Evolutionary conservation across 768 basidiomycete genomes (phyloP).

Genomic region (Lactarius tabidus): DNA sequence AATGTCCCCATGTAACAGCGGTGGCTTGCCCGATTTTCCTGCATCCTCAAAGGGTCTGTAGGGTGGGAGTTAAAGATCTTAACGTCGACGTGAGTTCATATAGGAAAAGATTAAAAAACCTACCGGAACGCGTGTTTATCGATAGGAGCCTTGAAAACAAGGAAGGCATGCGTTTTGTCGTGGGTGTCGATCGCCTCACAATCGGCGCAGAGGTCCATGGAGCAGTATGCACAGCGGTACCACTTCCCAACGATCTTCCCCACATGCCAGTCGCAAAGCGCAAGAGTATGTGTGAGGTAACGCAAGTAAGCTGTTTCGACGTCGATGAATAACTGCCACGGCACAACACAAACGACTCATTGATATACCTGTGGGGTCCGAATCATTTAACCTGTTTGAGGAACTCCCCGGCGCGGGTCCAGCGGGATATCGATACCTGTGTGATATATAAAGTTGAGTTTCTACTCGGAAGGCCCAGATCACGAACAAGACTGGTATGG

Average conservation of each 20-base stretch:
- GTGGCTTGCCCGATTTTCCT: not conserved
- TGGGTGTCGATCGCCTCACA: slow-evolving; percentile 83
- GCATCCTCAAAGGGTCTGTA: slow-evolving; percentile 11
- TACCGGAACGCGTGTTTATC: slow-evolving; percentile 73
- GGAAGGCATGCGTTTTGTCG: slow-evolving; percentile 75
- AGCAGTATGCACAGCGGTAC: slow-evolving; percentile 88
- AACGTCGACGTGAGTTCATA: slow-evolving; percentile 12
- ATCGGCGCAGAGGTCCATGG: slow-evolving; percentile 75
- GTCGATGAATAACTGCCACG: not conserved
- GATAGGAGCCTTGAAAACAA: slow-evolving; percentile 83
- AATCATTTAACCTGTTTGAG: slow-evolving; percentile 32
- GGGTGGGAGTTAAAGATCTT: not conserved
- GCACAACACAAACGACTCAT: slow-evolving; percentile 9
- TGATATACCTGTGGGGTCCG: slow-evolving; percentile 57
- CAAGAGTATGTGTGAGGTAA: slow-evolving; percentile 54
- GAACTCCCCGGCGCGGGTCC: slow-evolving; percentile 42
- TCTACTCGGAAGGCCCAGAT: not conserved
- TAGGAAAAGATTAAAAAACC: slow-evolving; percentile 26
- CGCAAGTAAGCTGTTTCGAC: slow-evolving; percentile 53
- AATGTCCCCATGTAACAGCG: slow-evolving; percentile 8
- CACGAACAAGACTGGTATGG: slow-evolving; percentile 69
- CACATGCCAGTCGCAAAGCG: slow-evolving; percentile 86
- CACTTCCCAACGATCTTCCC: slow-evolving; percentile 79
- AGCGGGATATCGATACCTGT: slow-evolving; percentile 60
- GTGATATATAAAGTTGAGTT: not conserved